phyloP scores from a whole-genome alignment of 176 grass and related monocot species.

The Juncus inflexus region DNA sequence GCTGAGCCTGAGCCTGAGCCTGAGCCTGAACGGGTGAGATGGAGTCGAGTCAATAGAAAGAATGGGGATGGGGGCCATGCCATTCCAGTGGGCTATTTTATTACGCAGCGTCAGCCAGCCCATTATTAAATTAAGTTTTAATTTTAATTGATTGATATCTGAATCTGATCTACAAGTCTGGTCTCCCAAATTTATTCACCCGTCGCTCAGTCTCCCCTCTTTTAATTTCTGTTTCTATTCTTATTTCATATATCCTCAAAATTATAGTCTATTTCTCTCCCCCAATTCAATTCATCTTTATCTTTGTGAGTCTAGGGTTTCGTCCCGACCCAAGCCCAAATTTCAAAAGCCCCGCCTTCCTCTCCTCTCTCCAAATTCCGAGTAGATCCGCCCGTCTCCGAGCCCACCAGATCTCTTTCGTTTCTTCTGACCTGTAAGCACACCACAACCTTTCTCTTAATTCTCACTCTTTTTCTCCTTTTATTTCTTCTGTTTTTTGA shows the following conservation, averaged over 20 bases:
- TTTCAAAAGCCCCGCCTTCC: conserved; percentile 28
- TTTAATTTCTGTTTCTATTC: too few species aligned
- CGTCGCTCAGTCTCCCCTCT: conserved; percentile 8
- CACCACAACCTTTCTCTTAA: not conserved
- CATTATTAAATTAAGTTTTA: conserved; percentile 1
- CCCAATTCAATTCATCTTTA: not conserved
- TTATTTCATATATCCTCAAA: too few species aligned
- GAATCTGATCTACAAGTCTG: too few species aligned
- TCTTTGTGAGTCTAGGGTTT: conserved; percentile 23
- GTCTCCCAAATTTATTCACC: not conserved
- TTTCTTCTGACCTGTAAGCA: conserved; percentile 13
- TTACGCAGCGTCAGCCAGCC: too few species aligned
- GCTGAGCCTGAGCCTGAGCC: too few species aligned
- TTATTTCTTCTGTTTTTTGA: not conserved
- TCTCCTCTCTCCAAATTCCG: not conserved
- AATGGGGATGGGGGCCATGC: conserved; percentile 3
- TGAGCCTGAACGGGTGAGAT: too few species aligned
- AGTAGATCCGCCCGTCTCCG: conserved; percentile 24
- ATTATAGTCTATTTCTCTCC: too few species aligned
- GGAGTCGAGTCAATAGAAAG: not conserved
- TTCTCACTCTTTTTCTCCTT: conserved; percentile 6
- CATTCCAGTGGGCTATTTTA: too few species aligned
- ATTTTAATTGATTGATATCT: too few species aligned
- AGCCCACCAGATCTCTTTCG: conserved; percentile 22
- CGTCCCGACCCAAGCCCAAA: conserved; percentile 25